Evolutionary conservation across 768 basidiomycete species (phyloP).

Genomic region (Lyophyllum shimeji): DNA sequence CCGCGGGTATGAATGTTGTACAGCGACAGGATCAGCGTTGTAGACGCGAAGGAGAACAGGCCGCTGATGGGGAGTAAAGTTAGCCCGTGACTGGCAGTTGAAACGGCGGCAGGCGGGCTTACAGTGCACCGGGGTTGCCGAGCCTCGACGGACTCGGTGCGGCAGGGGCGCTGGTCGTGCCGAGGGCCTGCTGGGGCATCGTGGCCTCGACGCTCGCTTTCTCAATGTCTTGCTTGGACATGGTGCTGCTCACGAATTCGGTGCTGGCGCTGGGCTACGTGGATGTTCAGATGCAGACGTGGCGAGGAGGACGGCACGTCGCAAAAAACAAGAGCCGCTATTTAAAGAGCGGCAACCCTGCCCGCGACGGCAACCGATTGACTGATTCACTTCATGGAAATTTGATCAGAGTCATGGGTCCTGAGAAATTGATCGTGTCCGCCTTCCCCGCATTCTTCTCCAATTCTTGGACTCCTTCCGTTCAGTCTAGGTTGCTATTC

Average conservation of each 20-base stretch:
- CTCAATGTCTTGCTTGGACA: conserved; percentile 31
- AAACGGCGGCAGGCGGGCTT: conserved; percentile 12
- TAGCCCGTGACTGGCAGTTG: neutral
- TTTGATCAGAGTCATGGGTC: neutral
- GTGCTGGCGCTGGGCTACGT: too few species aligned
- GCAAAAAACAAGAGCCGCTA: neutral
- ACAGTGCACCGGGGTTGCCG: conserved; percentile 65
- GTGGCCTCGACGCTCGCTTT: conserved; percentile 32
- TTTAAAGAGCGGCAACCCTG: neutral
- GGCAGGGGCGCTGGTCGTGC: conserved; percentile 26
- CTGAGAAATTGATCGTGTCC: neutral
- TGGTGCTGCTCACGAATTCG: conserved; percentile 1
- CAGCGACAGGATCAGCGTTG: conserved; percentile 76
- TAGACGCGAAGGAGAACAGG: conserved; percentile 81
- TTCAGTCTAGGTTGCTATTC: too few species aligned
- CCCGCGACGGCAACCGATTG: neutral
- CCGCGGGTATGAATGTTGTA: conserved; percentile 63
- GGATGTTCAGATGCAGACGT: neutral
- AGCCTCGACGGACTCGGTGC: too few species aligned
- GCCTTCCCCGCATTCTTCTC: neutral
- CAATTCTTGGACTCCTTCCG: too few species aligned
- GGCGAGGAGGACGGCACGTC: neutral
- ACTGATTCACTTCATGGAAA: neutral
- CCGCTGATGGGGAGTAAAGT: conserved; percentile 44
- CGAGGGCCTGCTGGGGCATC: conserved; percentile 24